These are phyloP conservation scores for Neurospora terricola DNA, from an alignment of 495 filamentous ascomycete species.

Conservation along the genomic window DNA sequence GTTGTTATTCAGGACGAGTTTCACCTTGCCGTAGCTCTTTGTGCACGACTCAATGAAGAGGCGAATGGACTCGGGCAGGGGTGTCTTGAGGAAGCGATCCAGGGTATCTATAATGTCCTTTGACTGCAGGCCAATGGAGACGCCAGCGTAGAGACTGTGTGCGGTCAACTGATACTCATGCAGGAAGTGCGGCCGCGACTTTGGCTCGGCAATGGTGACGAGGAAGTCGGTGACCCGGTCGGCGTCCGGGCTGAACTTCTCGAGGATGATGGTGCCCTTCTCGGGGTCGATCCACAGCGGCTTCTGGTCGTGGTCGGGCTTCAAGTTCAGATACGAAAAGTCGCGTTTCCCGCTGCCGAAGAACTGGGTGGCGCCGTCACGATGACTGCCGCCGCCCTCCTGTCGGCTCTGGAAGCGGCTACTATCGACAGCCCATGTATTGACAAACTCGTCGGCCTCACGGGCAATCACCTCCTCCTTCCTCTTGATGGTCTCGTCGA, in stretches of 20 bases:
- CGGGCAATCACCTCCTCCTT: conserved; percentile 47
- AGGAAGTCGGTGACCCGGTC: conserved; percentile 86
- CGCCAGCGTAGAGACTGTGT: conserved; percentile 89
- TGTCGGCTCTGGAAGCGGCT: conserved; percentile 30
- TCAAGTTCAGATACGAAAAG: conserved; percentile 70
- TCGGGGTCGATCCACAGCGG: conserved; percentile 87
- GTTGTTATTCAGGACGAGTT: conserved; percentile 89
- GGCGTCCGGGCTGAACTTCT: conserved; percentile 83
- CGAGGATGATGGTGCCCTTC: conserved; percentile 81
- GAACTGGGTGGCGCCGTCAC: conserved; percentile 37
- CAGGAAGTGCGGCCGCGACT: conserved; percentile 75
- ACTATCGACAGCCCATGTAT: conserved; percentile 33
- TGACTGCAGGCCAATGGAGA: conserved; percentile 79
- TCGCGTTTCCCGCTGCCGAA: conserved; percentile 44
- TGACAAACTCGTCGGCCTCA: conserved; percentile 54
- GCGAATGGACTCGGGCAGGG: conserved; percentile 66
- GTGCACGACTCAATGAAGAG: conserved; percentile 76
- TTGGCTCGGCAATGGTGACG: conserved; percentile 88
- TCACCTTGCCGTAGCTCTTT: conserved; percentile 87
- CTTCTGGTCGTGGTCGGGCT: conserved; percentile 77
- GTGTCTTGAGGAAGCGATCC: conserved; percentile 78
- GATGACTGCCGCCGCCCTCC: conserved; percentile 14
- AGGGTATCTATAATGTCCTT: conserved; percentile 84
- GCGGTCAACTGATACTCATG: conserved; percentile 90
- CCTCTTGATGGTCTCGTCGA: conserved; percentile 46